These are phyloP conservation scores for Naganishia antarctica DNA, from an alignment of 768 basidiomycete genomes.

Conservation along the genomic window DNA sequence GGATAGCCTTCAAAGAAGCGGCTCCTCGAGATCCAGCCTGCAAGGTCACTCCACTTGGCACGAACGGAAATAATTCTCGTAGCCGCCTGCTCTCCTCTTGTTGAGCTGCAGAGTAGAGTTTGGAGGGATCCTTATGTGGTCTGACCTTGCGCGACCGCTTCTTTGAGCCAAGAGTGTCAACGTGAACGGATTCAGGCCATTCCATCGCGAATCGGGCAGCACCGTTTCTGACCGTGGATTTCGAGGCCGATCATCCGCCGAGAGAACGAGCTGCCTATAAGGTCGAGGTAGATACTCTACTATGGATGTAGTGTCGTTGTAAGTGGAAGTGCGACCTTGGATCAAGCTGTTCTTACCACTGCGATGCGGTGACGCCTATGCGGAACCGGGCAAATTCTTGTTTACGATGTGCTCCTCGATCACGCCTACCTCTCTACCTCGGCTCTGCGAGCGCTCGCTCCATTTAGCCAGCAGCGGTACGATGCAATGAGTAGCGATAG, in stretches of 20 bases:
- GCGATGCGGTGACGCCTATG: too few species aligned
- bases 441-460: too few species aligned
- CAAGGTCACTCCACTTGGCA: slow-evolving; percentile 16
- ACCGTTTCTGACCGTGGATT: too few species aligned
- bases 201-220: background rate
- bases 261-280: too few species aligned
- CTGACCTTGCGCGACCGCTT: background rate
- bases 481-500: too few species aligned
- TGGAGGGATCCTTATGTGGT: background rate
- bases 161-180: background rate
- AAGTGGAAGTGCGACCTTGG: too few species aligned
- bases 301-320: too few species aligned
- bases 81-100: background rate
- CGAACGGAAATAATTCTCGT: slow-evolving; percentile 5
- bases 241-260: too few species aligned
- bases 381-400: background rate
- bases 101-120: background rate
- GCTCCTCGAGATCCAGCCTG: slow-evolving; percentile 15
- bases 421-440: too few species aligned
- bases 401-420: slow-evolving; percentile 16
- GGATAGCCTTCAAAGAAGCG: background rate
- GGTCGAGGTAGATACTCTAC: too few species aligned
- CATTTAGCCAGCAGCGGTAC: too few species aligned
- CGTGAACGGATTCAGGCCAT: slow-evolving; percentile 16
- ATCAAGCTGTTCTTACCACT: too few species aligned